A percentile compares a stretch with the other conserved stretches of the same genome.
These are phyloP conservation scores for Pezicula rhizophila DNA, from an alignment of 2,329 filamentous ascomycete genomes.

Conservation along the genomic window DNA sequence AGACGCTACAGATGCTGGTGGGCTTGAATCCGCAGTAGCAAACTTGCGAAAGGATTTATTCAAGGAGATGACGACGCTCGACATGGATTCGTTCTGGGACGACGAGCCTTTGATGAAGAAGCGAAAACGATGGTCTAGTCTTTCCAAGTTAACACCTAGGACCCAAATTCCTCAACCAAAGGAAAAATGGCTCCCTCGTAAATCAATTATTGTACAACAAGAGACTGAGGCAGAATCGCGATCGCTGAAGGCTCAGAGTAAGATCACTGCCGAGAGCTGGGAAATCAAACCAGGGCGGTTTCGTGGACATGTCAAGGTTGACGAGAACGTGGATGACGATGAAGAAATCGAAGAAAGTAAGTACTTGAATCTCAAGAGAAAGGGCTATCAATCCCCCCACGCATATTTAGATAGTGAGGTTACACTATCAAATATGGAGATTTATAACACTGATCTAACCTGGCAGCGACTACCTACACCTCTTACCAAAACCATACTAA, in stretches of 20 bases:
- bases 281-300: constrained; percentile 13
- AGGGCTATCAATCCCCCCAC: too few species aligned
- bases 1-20: too few species aligned
- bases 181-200: not conserved
- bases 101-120: not conserved
- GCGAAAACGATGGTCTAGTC: not conserved
- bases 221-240: too few species aligned
- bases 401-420: not conserved
- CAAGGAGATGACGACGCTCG: too few species aligned
- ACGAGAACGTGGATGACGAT: constrained; percentile 4
- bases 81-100: not conserved
- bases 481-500: not conserved
- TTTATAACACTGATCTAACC: too few species aligned
- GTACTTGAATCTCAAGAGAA: not conserved
- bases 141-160: not conserved
- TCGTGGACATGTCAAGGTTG: constrained; percentile 3
- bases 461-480: not conserved
- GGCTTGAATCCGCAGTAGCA: too few species aligned
- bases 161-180: not conserved
- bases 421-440: too few species aligned
- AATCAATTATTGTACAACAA: too few species aligned
- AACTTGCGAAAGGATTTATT: too few species aligned
- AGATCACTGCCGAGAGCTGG: constrained; percentile 10
- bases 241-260: too few species aligned
- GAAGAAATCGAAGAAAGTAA: constrained; percentile 16